Base-by-base conservation (phyloP, 495 filamentous ascomycete species). In the Hypoxylon fuscum region DNA sequence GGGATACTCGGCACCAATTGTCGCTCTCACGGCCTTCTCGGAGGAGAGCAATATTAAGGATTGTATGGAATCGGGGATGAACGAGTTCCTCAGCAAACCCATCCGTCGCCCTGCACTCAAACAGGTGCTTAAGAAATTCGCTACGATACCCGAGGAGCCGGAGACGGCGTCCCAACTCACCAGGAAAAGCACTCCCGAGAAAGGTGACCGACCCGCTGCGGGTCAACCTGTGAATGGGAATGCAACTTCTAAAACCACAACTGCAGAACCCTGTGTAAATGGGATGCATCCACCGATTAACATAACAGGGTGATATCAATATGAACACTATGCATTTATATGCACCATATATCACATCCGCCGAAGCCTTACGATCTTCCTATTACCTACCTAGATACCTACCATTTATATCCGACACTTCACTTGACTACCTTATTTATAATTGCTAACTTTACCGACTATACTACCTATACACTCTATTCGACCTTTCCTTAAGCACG, bases 31-130 rank as follows among this genome's bases (percentile, higher is more conserved):
- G 21, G 93, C 93, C 0, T 96, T 96, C 72, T 84, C 91, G 10
- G 93, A 97, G 68, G 92, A 95, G 66, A 88, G 85, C 73, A 97
- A 96, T 66, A 87, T 95, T 55, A 90, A 89, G 69, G 88, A 93
- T 58, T 95, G 90, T 66, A 87, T 90, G 77, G 86, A 89, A 50
- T 87, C 83, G 1, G 88, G 88, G 11, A 90, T 90, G 88, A 83
- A 90, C 57, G 85, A 86, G 74, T 90, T 90, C 61, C 75, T 83
- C 12, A 81, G 77, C 51, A 97, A 97, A 77, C 93, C 93, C 1
- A 96, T 97, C 55, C 81, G 89, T 40, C 79, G 92, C 20, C 90
- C 90, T 4, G 88, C 89, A 17, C 78, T 97, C 42, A 96, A 95
- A 72, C 86, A 92, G 59, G 92, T 97, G 1, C 77, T 97, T 0